Evolutionary conservation across 352 stramenopile genomes (phyloP), one percentile per base, ranked within the genome.

Genomic region (Globisporangium splendens): DNA sequence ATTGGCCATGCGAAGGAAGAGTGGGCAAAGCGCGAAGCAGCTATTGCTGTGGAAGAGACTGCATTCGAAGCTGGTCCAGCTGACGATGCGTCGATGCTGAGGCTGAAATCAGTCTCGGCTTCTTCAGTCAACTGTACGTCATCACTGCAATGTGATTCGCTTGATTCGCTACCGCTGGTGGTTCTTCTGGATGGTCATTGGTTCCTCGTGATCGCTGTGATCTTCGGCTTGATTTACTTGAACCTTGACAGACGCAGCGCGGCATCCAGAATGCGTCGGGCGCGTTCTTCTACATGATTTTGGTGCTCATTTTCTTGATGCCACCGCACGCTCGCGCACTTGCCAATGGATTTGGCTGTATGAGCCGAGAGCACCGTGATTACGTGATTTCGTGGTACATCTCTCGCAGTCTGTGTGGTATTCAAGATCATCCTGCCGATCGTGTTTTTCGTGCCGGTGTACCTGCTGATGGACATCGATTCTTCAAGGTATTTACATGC

Each of bases 211-310:
- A 59, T 62, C 56, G 41, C 54, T 66, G 28, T 85, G 46, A 52
- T 85, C 3, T 61, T 79, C 10, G 63, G 74, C 2, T 31, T 83
- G 7, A 77, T 85, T 38, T 87, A 80, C 50, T 56, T 81, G 24
- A 69, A 85, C 57, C 50, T 85, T 1, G 53, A 73, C 5, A 4
- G 46, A 56, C 64, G 46, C 72, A 83, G 31, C 61, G 56, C 4
- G 72, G 72, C 0, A 68, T 87, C 52, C 74, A 87, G 52, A 77
- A 67, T 43, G 75, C 75, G 44, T 59, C 56, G 0, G 74, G 72
- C 31, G 72, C 39, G 0, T 72, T 84, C 54, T 87, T 84, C 59
- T 87, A 73, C 50, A 54, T 83, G 4, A 35, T 75, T 3, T 54
- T 77, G 20, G 67, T 75, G n/a, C 68, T 79, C 39, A 79, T 55